Base-by-base conservation (phyloP, 805 yeast species). In the Wilhelminamyces savonicus region DNA sequence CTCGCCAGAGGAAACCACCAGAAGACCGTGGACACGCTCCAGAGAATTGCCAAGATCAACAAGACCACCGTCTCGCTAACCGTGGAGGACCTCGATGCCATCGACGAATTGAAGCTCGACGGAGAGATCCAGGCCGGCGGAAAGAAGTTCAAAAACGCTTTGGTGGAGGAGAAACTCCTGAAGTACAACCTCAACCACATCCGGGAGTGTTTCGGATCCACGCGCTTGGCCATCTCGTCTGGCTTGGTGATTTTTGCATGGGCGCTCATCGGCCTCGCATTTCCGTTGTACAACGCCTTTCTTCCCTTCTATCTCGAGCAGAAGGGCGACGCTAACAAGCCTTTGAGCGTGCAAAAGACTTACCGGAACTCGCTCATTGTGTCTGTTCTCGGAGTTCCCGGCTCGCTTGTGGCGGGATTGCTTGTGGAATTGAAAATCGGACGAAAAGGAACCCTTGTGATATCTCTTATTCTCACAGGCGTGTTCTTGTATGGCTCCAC, bases 401-500 rank as follows among this genome's bases (percentile, higher is more conserved):
- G 39, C 4, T 28, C 41, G 1, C 18, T 38, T n/a, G 9, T 40
- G 8, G 32, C 44, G 4, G 44, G 44, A 2, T 6, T 34, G 4
- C 24, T 36, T 14, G 45, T 39, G 13, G 45, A 41, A 28, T 27
- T 36, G 5, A 28, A 39, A 7, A 36, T 39, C 7, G 41, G 45
- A 12, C 19, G 45, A 3, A 41, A 41, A 13, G 43, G 43, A 7
- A 32, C 41, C 12, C 41, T 55, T 3, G 60, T 56, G 23, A 51
- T 62, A 21, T 76, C 82, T 15, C 66, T 76, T 5, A 16, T 76
- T 3, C 46, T 73, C 20, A 62, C 78, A 0, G 78, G 78, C 56
- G 71, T 74, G 2, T 63, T 78, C 26, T 48, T 78, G 34, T 76
- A 76, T 43, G 77, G 76, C 26, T 76, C 78, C 39, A 78, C 84